Evolutionary conservation across 2,329 filamentous ascomycete genomes (phyloP).

Genomic region (Zasmidium angulare): DNA sequence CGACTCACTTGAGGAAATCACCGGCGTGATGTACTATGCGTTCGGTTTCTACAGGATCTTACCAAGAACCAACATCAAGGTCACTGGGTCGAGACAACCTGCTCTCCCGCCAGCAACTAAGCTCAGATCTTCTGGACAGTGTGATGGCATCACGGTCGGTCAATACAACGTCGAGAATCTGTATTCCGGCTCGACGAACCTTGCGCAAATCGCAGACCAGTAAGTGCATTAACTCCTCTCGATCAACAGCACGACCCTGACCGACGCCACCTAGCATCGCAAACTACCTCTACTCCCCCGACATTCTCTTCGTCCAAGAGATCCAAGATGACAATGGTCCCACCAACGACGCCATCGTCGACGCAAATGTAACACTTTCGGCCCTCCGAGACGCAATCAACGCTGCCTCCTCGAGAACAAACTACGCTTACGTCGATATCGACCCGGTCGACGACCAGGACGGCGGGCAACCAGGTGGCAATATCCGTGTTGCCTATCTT

Average conservation of each 20-base stretch:
- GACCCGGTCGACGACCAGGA: constrained; percentile 60
- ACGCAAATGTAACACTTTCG: constrained; percentile 59
- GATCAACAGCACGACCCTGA: no score
- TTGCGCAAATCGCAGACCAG: constrained; percentile 61
- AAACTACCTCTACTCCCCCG: constrained; percentile 61
- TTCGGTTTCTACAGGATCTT: constrained; percentile 71
- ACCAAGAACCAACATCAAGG: constrained; percentile 58
- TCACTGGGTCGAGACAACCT: constrained; percentile 47
- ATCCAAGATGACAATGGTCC: constrained; percentile 66
- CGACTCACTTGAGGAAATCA: constrained; percentile 64
- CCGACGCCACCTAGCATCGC: constrained; percentile 47
- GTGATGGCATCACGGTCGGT: constrained; percentile 62
- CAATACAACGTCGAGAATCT: constrained; percentile 73
- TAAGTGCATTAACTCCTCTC: no score
- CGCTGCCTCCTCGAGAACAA: constrained; percentile 46
- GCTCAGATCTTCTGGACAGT: constrained; percentile 57
- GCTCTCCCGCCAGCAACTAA: constrained; percentile 52
- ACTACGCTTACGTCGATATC: constrained; percentile 62
- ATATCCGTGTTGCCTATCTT: constrained; percentile 70
- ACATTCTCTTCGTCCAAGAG: constrained; percentile 69
- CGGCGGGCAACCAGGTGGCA: constrained; percentile 67
- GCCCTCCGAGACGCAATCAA: constrained; percentile 56
- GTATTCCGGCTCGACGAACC: constrained; percentile 54
- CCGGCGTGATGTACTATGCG: constrained; percentile 64
- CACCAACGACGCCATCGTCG: constrained; percentile 59